A percentile compares a stretch with the other conserved stretches of the same genome.
These are phyloP conservation scores for Talaromyces sp. DNA, from an alignment of 2,329 filamentous ascomycete species.

Conservation along the genomic window DNA sequence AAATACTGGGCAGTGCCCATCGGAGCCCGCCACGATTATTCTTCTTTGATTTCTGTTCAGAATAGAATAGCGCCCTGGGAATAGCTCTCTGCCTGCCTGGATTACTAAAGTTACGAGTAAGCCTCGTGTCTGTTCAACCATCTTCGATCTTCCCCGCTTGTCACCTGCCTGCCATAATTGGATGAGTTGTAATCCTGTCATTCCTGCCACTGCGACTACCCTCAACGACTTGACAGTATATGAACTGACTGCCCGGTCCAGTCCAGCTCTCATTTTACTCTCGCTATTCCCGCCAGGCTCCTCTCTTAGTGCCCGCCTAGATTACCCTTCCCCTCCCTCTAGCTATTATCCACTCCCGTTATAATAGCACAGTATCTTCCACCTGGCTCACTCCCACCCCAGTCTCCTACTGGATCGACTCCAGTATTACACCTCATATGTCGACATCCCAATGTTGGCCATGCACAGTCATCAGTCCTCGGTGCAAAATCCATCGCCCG, in stretches of 20 bases:
- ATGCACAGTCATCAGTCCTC: constrained; percentile 35
- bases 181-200: constrained; percentile 2
- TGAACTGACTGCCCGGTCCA: background rate
- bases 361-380: constrained; percentile 1
- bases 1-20: constrained; percentile 1
- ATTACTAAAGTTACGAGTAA: background rate
- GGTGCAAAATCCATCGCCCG: constrained; percentile 23
- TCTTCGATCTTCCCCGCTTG: constrained; percentile 9
- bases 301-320: constrained; percentile 4
- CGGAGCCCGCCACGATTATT: background rate
- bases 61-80: background rate
- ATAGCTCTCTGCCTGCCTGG: background rate
- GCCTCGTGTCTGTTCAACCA: constrained; percentile 2
- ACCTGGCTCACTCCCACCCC: background rate
- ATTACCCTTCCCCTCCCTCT: constrained; percentile 2
- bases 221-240: background rate
- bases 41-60: background rate
- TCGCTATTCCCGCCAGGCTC: background rate
- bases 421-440: constrained; percentile 8
- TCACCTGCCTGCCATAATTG: constrained; percentile 8
- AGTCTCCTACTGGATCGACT: constrained; percentile 12
- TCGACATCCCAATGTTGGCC: constrained; percentile 36
- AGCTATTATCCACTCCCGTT: background rate
- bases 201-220: constrained; percentile 1
- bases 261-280: background rate